phyloP scores from a whole-genome alignment of 805 yeast genomes.

The Scheffersomyces stipitis region DNA sequence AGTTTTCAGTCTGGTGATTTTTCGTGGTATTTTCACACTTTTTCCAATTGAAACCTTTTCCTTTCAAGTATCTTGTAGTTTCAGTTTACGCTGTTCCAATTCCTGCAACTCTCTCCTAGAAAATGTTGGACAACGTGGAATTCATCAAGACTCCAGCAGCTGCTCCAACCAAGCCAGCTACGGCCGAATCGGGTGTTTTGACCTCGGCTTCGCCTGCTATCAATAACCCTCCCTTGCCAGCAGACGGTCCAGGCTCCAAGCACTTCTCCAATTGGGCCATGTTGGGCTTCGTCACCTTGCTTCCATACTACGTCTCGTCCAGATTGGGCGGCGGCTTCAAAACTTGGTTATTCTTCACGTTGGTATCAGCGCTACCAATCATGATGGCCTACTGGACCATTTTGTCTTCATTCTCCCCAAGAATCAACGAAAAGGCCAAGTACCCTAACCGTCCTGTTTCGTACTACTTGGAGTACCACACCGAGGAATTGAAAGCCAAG shows the following conservation, averaged over 20 bases:
- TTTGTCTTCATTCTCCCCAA: conserved; percentile 73
- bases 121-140: conserved; percentile 44
- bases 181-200: conserved; percentile 33
- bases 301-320: conserved; percentile 64
- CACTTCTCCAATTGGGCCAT: conserved; percentile 66
- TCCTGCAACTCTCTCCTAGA: conserved; percentile 1
- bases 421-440: conserved; percentile 73
- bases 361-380: conserved; percentile 64
- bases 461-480: conserved; percentile 79
- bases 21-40: not conserved
- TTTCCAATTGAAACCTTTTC: not conserved
- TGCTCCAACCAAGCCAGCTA: conserved; percentile 30
- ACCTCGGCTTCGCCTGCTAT: conserved; percentile 62
- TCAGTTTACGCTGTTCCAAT: not conserved
- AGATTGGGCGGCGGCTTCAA: conserved; percentile 70
- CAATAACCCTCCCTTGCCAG: conserved; percentile 83
- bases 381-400: conserved; percentile 83
- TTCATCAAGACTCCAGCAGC: conserved; percentile 64
- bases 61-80: not conserved
- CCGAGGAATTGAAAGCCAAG: conserved; percentile 45
- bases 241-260: conserved; percentile 86
- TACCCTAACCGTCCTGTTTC: conserved; percentile 78
- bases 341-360: conserved; percentile 59
- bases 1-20: too few relatives aligned
- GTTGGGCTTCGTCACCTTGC: conserved; percentile 45